These are phyloP conservation scores for Boletellus sp. DNA, from an alignment of 1,284 basidiomycete genomes.

Conservation along the genomic window DNA sequence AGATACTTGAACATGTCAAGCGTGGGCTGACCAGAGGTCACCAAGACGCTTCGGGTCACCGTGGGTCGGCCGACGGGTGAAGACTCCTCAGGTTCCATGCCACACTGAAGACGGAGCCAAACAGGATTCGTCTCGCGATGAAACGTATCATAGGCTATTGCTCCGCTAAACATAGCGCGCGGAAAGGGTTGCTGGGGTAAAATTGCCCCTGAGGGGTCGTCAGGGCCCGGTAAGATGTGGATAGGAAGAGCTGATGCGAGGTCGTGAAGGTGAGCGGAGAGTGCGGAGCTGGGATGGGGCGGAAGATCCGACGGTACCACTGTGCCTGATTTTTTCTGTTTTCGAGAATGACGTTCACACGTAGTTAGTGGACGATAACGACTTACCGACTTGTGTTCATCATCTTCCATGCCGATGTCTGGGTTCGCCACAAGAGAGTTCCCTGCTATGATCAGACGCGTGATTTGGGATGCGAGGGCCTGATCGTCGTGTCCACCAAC, in stretches of 20 bases:
- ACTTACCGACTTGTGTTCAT: slow-evolving; percentile 61
- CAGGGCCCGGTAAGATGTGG: slow-evolving; percentile 81
- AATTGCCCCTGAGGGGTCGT: slow-evolving; percentile 85
- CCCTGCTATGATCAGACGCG: slow-evolving; percentile 81
- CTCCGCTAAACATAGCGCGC: slow-evolving; percentile 83
- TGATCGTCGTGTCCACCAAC: slow-evolving; percentile 67
- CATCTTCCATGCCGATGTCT: slow-evolving; percentile 31
- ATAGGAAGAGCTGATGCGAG: slow-evolving; percentile 70
- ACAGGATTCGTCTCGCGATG: slow-evolving; percentile 86
- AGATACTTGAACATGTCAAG: slow-evolving; percentile 96
- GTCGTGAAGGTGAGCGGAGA: slow-evolving; percentile 74
- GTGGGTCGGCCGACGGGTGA: slow-evolving; percentile 16
- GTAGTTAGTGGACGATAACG: slow-evolving; percentile 2
- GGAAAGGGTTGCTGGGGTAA: slow-evolving; percentile 95
- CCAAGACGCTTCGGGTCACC: slow-evolving; percentile 59
- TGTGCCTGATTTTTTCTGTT: slow-evolving; percentile 54
- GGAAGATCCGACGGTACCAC: slow-evolving; percentile 63
- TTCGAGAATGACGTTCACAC: slow-evolving; percentile 6
- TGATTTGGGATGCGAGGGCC: slow-evolving; percentile 64
- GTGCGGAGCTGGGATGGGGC: slow-evolving; percentile 66
- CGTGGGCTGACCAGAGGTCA: slow-evolving; percentile 87
- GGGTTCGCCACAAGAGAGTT: slow-evolving; percentile 69
- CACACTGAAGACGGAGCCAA: slow-evolving; percentile 63
- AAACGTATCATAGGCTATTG: slow-evolving; percentile 63
- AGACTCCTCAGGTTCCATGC: slow-evolving; percentile 19